Evolutionary conservation across 371 early-diverging fungal species (phyloP), one percentile per base, ranked within the genome.

Genomic region (Mucor circinelloides): DNA sequence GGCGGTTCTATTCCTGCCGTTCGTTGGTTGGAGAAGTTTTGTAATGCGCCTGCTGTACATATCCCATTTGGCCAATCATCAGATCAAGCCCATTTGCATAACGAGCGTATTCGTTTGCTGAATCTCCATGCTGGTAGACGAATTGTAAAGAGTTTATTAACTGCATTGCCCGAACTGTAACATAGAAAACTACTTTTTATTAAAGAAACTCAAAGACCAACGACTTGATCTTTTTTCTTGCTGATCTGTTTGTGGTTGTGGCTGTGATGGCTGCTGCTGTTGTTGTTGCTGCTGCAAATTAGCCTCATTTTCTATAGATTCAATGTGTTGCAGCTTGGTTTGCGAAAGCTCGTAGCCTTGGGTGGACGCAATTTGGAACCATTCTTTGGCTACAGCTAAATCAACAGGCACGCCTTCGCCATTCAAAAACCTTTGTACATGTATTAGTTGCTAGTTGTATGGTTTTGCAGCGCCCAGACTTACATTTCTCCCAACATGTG

Each of bases 1-100:
- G 94, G 94, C 56, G 94, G 94, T 0, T 93, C 94, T 2, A 93
- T 93, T 56, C 91, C 93, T 0, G 92, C 93, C 1, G 89, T 94
- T 21, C 89, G 91, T 8, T 93, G 90, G 90, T 82, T 94, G 15
- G 94, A 93, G 71, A 82, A 83, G 48, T 89, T 86, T 32, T 87
- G 92, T 67, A 70, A 88, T 23, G 89, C 92, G 0, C 82, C 87
- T 0, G 91, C 91, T 0, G 87, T 94, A 12, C 90, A 94, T 70
- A 83, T 93, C 63, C 94, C 94, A 3, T 89, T 94, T 88, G 94
- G 94, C 27, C 94, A 90, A 32, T 71, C 91, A 13, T 89, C 93
- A 0, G 94, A 93, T 70, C 92, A 93, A 69, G 93, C 94, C 0
- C 94, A 93, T 75, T 77, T 94, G 69, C 87, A 85, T 63, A 91